Percentiles rank a stretch among this genome's conserved stretches.
These are phyloP conservation scores for Aphanomyces cochlioides DNA, from an alignment of 352 stramenopile species.

Conservation along the genomic window DNA sequence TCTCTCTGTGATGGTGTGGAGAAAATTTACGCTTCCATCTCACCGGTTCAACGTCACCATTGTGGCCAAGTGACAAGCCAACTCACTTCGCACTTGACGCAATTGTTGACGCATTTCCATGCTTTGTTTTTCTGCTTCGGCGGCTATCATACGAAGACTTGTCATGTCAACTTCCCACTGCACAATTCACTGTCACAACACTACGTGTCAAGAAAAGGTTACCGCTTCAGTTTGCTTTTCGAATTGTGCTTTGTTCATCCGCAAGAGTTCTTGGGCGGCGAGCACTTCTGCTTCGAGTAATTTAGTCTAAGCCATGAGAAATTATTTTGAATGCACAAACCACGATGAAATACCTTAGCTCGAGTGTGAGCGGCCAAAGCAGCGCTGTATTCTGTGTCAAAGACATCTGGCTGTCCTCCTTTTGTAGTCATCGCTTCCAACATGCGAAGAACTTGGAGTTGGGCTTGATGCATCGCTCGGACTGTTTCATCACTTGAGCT, in stretches of 20 bases:
- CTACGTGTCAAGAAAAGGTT: neutral
- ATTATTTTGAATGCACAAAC: too few species aligned
- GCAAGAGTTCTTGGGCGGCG: slow-evolving; percentile 13
- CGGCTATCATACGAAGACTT: neutral
- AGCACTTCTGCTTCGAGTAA: slow-evolving; percentile 19
- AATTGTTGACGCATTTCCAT: slow-evolving; percentile 11
- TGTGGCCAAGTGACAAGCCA: slow-evolving; percentile 21
- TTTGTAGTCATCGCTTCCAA: neutral
- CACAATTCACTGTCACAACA: neutral
- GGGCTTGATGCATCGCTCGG: slow-evolving; percentile 17
- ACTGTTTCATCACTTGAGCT: neutral
- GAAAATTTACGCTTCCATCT: too few species aligned
- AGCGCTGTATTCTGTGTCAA: slow-evolving; percentile 1
- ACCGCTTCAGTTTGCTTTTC: neutral
- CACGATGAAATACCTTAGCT: neutral
- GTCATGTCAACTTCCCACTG: slow-evolving; percentile 22
- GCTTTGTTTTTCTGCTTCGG: slow-evolving; percentile 7
- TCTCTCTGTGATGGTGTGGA: too few species aligned
- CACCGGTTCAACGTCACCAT: slow-evolving; percentile 7
- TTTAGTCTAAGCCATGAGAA: slow-evolving; percentile 3
- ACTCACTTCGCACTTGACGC: slow-evolving; percentile 5
- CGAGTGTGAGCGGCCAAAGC: neutral
- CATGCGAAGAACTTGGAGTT: slow-evolving; percentile 5
- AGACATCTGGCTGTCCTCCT: neutral
- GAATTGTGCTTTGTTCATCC: slow-evolving; percentile 10